Evolutionary conservation across 2,329 filamentous ascomycete genomes (phyloP).

Genomic region (Trichophyton schoenleinii): DNA sequence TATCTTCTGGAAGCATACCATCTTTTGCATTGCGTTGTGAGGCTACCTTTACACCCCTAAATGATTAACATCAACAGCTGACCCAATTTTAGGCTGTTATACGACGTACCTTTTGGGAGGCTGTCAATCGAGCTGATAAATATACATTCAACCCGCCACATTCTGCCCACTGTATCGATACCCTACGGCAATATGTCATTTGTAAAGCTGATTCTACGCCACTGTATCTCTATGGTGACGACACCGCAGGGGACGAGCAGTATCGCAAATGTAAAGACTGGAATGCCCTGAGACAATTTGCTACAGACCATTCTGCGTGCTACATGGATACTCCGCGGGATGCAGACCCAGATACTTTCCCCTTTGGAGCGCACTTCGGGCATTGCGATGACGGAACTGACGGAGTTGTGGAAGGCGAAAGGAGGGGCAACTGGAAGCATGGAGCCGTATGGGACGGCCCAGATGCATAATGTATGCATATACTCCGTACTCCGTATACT

Average conservation of each 20-base stretch:
- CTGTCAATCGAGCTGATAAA: neutral
- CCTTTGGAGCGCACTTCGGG: neutral
- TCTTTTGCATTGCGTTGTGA: neutral
- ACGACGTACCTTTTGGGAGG: neutral
- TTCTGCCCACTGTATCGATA: constrained; percentile 12
- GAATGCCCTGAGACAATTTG: constrained; percentile 3
- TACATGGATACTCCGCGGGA: neutral
- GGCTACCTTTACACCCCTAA: neutral
- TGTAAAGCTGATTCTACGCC: constrained; percentile 11
- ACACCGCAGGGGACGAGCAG: constrained; percentile 10
- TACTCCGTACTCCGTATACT: neutral
- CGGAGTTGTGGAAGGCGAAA: neutral
- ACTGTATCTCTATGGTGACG: constrained; percentile 5
- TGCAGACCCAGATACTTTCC: neutral
- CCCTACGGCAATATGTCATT: constrained; percentile 8
- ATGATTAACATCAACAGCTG: neutral
- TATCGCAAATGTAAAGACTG: constrained; percentile 10
- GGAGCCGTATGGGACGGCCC: neutral
- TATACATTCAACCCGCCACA: neutral
- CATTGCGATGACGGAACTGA: neutral
- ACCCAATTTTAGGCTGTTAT: neutral
- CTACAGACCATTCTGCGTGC: neutral
- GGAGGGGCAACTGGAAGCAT: neutral
- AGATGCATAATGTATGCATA: neutral
- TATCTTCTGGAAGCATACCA: constrained; percentile 10